Base-by-base conservation (phyloP, 2,329 filamentous ascomycete species). In the Hymenoscyphus albidus region DNA sequence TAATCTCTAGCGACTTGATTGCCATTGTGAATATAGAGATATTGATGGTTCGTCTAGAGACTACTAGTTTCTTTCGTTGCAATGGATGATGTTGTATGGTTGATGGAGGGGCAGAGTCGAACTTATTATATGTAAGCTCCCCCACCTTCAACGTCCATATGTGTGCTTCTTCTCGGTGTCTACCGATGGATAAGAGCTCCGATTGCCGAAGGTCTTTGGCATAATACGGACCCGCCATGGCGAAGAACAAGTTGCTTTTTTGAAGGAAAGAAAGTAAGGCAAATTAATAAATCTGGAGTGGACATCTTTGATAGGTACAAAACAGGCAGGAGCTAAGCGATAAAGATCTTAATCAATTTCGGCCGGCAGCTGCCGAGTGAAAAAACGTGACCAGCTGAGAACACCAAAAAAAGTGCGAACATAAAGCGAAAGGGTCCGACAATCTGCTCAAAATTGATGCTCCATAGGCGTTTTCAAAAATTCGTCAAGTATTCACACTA, bases 1-100 rank as follows among this genome's bases (percentile, higher is more conserved):
- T 67, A 18, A 74, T 65, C 67, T 74, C 65, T 39, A 75, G 67
- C 18, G 67, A 60, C 58, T 74, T 74, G 69, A 74, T 66, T 14
- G 73, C 72, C 73, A 75, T 75, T 70, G 59, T 68, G 56, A n/a
- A 32, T 55, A 38, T 57, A 16, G 14, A 13, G 55, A 9, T 13
- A 13, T 27, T 56, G 59, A 13, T 55, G 14, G 16, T 14, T 40
- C 22, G 12, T 13, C n/a, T 12, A 61, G 22, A 3, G 10, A 18
- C 1, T 38, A 44, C 22, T 60, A 39, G 48, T 18, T 27, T 16
- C 48, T 44, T 5, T 51, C 12, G 14, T 13, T 60, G 58, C 51
- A 27, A 27, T 13, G 55, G 7, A 27, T n/a, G 32, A 5, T 22
- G n/a, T 12, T 59, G 38, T 5, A 22, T 57, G 27, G 54, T 5